Evolutionary conservation across 2,329 filamentous ascomycete genomes (phyloP), one percentile per base, ranked within the genome.

Genomic region (Colletotrichum orchidophilum): DNA sequence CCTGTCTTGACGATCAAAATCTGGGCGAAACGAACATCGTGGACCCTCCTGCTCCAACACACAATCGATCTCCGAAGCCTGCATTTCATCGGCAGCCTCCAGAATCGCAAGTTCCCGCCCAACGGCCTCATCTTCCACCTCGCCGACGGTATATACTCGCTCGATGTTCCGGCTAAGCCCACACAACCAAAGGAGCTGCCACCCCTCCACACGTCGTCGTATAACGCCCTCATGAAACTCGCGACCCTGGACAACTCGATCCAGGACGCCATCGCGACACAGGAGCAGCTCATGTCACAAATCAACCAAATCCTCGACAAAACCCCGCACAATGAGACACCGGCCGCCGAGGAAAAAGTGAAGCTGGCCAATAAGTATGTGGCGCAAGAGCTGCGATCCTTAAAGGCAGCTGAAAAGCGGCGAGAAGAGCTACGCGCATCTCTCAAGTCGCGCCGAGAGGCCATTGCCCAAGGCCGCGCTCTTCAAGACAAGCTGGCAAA

Each of bases 201-300:
- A 1, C 75, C 84, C 2, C 79, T 88, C 0, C 83, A 88, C 0
- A 95, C 93, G 0, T 95, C 94, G 0, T 95, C 95, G 0, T 98
- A 97, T 80, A 95, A 94, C 77, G 90, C 93, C 2, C 85, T 98
- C 24, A 96, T 98, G 91, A 92, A 93, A 71, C 86, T 98, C 12
- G 92, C 94, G 6, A 97, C 95, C 69, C 86, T 98, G 18, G 94
- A 97, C 73, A 94, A 93, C 78, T 97, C 95, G 65, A 94, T 98
- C 27, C 94, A 97, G 78, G 96, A 98, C 80, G 95, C 95, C 1
- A 83, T 97, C 11, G 89, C 91, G 1, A 97, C 94, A 0, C 90
- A 93, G 15, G 90, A 93, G 71, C 87, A 87, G 63, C 86, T 98
- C 9, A 90, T 94, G 58, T 83, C 87, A n/a, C 94, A 97, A 74